Evolutionary conservation across 192 early-diverging fungal species (phyloP), one percentile per base, ranked within the genome.

Genomic region (Martensiomyces pterosporus): DNA sequence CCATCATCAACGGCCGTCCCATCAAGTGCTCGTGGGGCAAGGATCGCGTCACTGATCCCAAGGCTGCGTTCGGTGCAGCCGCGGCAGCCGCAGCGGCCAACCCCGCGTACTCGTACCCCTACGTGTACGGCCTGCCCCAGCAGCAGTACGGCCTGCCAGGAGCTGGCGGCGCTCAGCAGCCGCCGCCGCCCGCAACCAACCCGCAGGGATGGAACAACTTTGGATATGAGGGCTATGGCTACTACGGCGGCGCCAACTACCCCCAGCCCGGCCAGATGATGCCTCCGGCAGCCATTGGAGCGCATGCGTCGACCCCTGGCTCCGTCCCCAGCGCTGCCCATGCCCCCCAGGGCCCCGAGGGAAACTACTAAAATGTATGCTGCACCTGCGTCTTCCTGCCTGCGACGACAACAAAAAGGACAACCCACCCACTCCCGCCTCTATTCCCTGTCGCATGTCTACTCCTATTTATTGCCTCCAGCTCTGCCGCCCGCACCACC

Each of bases 1-100:
- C 79, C 13, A 52, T 53, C 24, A 60, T 94, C 23, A 83, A 90
- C 47, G 88, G 87, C 24, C 83, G 91, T 27, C 78, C 80, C 33
- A 63, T 84, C 43, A 90, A 87, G 81, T 83, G 84, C 67, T 91
- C 91, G 16, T 93, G 91, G 91, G 91, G 91, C 49, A 90, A 89
- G 72, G 88, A 90, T 55, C 77, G 87, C 27, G 57, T 76, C 39
- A 76, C 81, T 42, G 70, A 74, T 43, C 62, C 62, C 27, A 66
- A 74, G 63, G 51, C 54, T 9, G 60, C 61, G 19, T 72, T 64
- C 58, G 70, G 70, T 16, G 59, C 59, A 2, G 38, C 54, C n/a
- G 63, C 57, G 1, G 57, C 61, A 1, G 58, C 57, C 3, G 62
- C 62, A 2, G 69, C 69, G 2, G 58, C 54, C 8, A 74, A 74